A percentile compares a stretch with the other conserved stretches of the same genome.
These are phyloP conservation scores for Verticillium isaacii DNA, from an alignment of 2,329 filamentous ascomycete species.

Conservation along the genomic window DNA sequence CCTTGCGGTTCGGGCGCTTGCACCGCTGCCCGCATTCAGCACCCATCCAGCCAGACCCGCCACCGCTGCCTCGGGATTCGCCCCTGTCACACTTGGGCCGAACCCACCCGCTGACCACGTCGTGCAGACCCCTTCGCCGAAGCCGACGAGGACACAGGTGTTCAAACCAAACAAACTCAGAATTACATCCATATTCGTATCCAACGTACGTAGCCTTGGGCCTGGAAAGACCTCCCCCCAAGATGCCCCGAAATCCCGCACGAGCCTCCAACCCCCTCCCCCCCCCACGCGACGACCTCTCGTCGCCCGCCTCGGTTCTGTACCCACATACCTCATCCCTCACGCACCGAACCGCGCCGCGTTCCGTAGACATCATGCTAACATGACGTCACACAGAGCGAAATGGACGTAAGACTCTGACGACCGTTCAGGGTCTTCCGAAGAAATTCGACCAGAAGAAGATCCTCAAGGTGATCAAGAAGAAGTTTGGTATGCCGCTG, in stretches of 20 bases:
- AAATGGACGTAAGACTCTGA: slow-evolving; percentile 99
- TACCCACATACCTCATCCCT: neutral
- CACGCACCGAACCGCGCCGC: neutral
- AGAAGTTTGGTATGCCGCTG: slow-evolving; percentile 76
- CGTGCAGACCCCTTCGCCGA: slow-evolving; percentile 97
- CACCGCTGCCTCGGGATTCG: slow-evolving; percentile 7
- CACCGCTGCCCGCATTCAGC: neutral
- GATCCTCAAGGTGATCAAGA: slow-evolving; percentile 99
- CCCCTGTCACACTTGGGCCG: neutral
- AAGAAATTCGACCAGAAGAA: slow-evolving; percentile 99
- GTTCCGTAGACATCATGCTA: slow-evolving; percentile 23
- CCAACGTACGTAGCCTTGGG: slow-evolving; percentile 67
- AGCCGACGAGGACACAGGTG: slow-evolving; percentile 96
- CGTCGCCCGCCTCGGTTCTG: neutral
- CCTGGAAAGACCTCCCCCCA: neutral
- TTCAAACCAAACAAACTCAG: slow-evolving; percentile 86
- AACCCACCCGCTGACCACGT: neutral
- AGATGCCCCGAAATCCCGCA: slow-evolving; percentile 7
- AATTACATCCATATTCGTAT: slow-evolving; percentile 99
- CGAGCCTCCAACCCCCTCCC: neutral
- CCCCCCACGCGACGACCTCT: neutral
- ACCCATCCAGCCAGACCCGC: slow-evolving; percentile 1
- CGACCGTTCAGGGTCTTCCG: slow-evolving; percentile 96
- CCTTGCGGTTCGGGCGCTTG: neutral
- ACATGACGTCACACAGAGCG: slow-evolving; percentile 64